Evolutionary conservation across 2,329 filamentous ascomycete genomes (phyloP).

Genomic region (Myriosclerotinia duriaeana): DNA sequence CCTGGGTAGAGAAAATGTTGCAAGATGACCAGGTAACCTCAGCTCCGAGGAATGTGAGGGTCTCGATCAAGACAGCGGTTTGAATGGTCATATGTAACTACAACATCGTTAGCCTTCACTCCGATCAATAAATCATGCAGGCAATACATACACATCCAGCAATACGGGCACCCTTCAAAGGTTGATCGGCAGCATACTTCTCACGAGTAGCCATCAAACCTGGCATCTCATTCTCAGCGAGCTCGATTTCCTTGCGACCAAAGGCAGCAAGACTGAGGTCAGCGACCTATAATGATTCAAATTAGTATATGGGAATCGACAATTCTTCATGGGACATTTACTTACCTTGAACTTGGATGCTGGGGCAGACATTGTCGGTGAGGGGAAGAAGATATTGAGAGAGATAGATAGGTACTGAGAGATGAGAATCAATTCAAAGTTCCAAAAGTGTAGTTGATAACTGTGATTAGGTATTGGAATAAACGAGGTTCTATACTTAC

Average conservation of each 20-base stretch:
- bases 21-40: slow-evolving; percentile 99
- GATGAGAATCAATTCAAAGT: slow-evolving; percentile 8
- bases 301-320: slow-evolving; percentile 14
- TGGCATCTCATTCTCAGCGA: slow-evolving; percentile 95
- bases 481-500: slow-evolving; percentile 9
- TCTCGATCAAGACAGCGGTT: slow-evolving; percentile 99
- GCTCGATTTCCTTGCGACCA: slow-evolving; percentile 97
- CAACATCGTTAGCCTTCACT: not conserved
- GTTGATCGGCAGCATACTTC: slow-evolving; percentile 92
- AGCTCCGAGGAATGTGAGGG: slow-evolving; percentile 87
- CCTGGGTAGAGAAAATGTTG: slow-evolving; percentile 99
- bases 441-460: not conserved
- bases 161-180: slow-evolving; percentile 90
- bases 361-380: slow-evolving; percentile 41
- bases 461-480: not conserved
- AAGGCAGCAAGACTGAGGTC: slow-evolving; percentile 98
- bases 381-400: slow-evolving; percentile 27
- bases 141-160: slow-evolving; percentile 73
- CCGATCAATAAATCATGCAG: slow-evolving; percentile 61
- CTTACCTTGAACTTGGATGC: slow-evolving; percentile 40
- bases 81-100: slow-evolving; percentile 73
- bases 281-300: slow-evolving; percentile 65
- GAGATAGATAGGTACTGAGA: slow-evolving; percentile 15
- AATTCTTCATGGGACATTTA: not conserved
- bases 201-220: slow-evolving; percentile 92